Conservation (phyloP, 139 green algal species). For the Desmodesmus armatus region DNA sequence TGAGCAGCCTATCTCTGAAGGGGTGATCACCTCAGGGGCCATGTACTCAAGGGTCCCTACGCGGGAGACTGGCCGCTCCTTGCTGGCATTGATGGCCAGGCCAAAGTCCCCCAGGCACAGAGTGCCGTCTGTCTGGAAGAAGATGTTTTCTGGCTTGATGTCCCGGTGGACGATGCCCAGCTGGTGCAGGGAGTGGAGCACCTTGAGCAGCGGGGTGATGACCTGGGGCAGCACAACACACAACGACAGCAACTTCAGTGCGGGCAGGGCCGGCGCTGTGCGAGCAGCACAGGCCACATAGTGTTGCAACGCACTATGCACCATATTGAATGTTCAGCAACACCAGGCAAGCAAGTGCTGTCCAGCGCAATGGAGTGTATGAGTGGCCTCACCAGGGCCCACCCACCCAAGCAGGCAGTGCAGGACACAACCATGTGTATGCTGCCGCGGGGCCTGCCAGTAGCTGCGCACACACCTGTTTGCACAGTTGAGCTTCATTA, state of each 20-base stretch:
- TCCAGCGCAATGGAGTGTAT: no score
- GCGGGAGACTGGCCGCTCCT: slow-evolving; percentile 68
- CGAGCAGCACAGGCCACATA: no score
- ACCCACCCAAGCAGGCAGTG: no score
- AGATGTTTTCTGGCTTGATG: slow-evolving; percentile 58
- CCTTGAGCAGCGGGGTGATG: slow-evolving; percentile 25
- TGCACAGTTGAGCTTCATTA: slow-evolving; percentile 22
- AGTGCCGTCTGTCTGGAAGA: background rate
- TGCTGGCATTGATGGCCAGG: slow-evolving; percentile 57
- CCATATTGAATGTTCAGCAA: no score
- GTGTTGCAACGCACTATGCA: no score
- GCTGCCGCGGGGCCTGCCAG: no score
- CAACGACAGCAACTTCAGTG: no score
- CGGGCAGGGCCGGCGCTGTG: no score
- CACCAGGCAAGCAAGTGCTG: no score
- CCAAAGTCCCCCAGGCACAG: slow-evolving; percentile 56
- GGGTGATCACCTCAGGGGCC: slow-evolving; percentile 63
- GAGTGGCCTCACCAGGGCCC: no score
- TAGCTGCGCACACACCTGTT: slow-evolving; percentile 55
- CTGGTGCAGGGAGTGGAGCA: slow-evolving; percentile 12
- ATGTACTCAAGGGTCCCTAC: slow-evolving; percentile 79
- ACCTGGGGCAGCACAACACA: slow-evolving; percentile 3
- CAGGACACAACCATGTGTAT: no score
- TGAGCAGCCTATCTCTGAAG: no score
- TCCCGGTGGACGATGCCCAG: slow-evolving; percentile 61